Conservation (phyloP, 192 early-diverging fungal genomes). For the Lobulomyces angularis region DNA sequence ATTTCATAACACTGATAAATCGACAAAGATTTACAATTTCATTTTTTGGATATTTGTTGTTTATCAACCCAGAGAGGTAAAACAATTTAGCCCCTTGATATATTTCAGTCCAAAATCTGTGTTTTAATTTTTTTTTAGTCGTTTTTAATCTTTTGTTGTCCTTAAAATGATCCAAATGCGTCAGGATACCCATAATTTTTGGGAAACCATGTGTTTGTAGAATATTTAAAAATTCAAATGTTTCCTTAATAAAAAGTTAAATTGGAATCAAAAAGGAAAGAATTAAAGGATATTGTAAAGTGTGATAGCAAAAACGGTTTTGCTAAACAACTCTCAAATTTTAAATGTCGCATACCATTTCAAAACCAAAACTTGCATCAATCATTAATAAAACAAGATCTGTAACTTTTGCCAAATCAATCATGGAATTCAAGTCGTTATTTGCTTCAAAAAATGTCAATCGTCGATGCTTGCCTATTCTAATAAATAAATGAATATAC, state of each 20-base stretch:
- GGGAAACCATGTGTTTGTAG: conserved; percentile 95
- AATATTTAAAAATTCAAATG: conserved; percentile 97
- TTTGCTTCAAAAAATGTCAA: conserved; percentile 95
- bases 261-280: neutral
- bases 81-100: conserved; percentile 98
- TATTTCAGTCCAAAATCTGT: conserved; percentile 99
- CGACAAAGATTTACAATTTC: conserved; percentile 90
- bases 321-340: neutral
- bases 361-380: conserved; percentile 96
- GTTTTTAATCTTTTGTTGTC: conserved; percentile 81
- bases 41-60: conserved; percentile 83
- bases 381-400: conserved; percentile 90
- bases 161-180: conserved; percentile 89
- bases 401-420: conserved; percentile 92
- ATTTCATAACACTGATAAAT: conserved; percentile 98
- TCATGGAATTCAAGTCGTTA: conserved; percentile 96
- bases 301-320: conserved; percentile 2
- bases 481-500: neutral
- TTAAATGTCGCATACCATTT: conserved; percentile 70
- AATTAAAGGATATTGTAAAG: neutral
- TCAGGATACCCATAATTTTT: conserved; percentile 94
- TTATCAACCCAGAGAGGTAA: conserved; percentile 91
- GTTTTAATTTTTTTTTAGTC: conserved; percentile 89
- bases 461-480: conserved; percentile 69
- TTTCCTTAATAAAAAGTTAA: conserved; percentile 48